Evolutionary conservation across 257 asterid species (phyloP), one percentile per base, ranked within the genome.

Genomic region (Capsicum chinense): DNA sequence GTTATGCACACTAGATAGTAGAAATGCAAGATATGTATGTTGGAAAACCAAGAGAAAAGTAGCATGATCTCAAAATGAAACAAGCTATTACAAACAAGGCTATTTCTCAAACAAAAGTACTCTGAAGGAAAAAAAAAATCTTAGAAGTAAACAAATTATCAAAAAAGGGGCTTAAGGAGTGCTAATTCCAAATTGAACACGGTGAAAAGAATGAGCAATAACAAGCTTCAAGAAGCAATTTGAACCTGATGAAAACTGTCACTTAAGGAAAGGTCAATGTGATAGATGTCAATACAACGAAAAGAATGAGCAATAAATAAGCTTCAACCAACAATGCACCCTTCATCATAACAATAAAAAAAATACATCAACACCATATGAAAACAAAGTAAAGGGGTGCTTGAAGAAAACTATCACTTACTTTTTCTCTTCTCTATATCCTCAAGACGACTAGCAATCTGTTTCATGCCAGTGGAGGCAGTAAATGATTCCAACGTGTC

Each of bases 401-500:
- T 0, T 26, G 33, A 26, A 26, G 33, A 26, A 26, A 26, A 26
- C 33, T 26, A 26, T 26, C 33, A 26, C 33, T 26, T 26, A 26
- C 33, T 26, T 26, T 26, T 26, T 26, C 33, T 26, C 33, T 26
- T 26, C 33, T 91, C 97, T 93, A 94, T 94, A 86, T 92, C 90
- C 87, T 92, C 94, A 26, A 1, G 33, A 26, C 33, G 33, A 26
- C 33, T 26, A 26, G 33, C 33, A 26, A 1, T 26, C 1, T 88
- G 93, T 88, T 88, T 88, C 89, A 91, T 85, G 83, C 94, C 98
- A 66, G 93, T 89, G 85, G 91, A 88, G 84, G 94, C 85, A 84
- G 86, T 83, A 74, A 94, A 94, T 0, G 98, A 91, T 84, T 93
- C 95, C 83, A 92, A 83, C 0, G 98, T 95, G 84, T 89, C 97